A percentile compares a stretch with the other conserved stretches of the same genome.
phyloP scores from a whole-genome alignment of 1,284 basidiomycete genomes.

The Schizopora paradoxa region DNA sequence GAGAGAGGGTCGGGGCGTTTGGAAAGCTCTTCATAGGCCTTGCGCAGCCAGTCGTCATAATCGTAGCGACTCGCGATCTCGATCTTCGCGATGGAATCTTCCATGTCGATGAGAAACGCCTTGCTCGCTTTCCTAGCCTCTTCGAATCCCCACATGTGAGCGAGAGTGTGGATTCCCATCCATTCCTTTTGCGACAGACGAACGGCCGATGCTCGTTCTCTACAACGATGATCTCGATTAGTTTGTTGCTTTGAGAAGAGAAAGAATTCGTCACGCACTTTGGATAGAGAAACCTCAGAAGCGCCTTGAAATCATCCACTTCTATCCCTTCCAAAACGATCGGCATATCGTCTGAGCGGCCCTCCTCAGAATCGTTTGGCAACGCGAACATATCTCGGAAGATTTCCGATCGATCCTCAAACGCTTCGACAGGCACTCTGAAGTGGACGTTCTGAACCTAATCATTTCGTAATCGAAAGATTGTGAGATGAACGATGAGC shows the following conservation, averaged over 20 bases:
- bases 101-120: slow-evolving; percentile 22
- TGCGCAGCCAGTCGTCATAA: slow-evolving; percentile 22
- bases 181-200: slow-evolving; percentile 25
- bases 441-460: slow-evolving; percentile 16
- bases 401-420: slow-evolving; percentile 16
- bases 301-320: slow-evolving; percentile 13
- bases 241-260: neutral
- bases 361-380: slow-evolving; percentile 8
- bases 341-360: slow-evolving; percentile 12
- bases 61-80: slow-evolving; percentile 23
- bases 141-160: slow-evolving; percentile 24
- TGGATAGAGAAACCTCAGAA: slow-evolving; percentile 13
- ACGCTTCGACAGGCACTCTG: slow-evolving; percentile 14
- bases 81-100: slow-evolving; percentile 22
- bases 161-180: slow-evolving; percentile 26
- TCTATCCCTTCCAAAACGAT: slow-evolving; percentile 11
- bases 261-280: neutral
- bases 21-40: slow-evolving; percentile 22
- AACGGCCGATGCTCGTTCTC: slow-evolving; percentile 12
- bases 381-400: slow-evolving; percentile 15
- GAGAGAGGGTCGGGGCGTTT: slow-evolving; percentile 23
- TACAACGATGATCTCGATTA: slow-evolving; percentile 17
- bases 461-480: neutral
- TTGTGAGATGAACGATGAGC: neutral
- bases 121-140: slow-evolving; percentile 23